Evolutionary conservation across 2,329 filamentous ascomycete species (phyloP), one percentile per base, ranked within the genome.

Genomic region (Sclerotinia glacialis): DNA sequence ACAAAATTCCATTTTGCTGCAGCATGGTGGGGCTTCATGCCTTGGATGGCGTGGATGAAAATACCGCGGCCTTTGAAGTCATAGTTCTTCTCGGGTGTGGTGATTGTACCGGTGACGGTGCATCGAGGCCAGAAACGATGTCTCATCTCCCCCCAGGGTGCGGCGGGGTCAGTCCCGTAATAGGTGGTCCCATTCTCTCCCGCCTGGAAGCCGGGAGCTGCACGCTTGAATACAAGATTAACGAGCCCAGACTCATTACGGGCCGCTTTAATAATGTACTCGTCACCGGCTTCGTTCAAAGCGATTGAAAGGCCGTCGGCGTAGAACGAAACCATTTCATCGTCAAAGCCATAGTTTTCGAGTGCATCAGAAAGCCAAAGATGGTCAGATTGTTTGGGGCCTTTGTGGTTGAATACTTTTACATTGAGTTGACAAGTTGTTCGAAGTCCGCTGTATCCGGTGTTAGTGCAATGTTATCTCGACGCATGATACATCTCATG

Each of bases 1-100:
- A 86, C 83, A 81, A 97, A 99, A 79, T 95, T 97, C 95, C 95
- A 99, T 70, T 86, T 87, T 44, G 91, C 88, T 69, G 94, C 93
- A 67, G 93, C 91, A 77, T 98, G 96, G 78, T 99, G 95, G 49
- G 95, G 95, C 85, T 99, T 99, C 94, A 98, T 98, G 78, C 93
- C 95, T 81, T 98, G 95, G 62, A 98, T 82, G 52, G 92, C 93
- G 78, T 96, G 90, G 71, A 89, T 84, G 79, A 93, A 94, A 74
- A 96, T 81, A 44, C 88, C 93, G 69, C 83, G 86, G 67, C 94
- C 94, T 75, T 86, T 89, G 78, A 97, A 88, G 77, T 97, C 89
- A 69, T 97, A 83, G 47, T 90, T 86, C 60, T 92, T 92, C 46
- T 92, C 87, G 73, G 90, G 85, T 68, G 93, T 96, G 70, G 91